Evolutionary conservation across 345 rosid species (phyloP).

Genomic region (Carallia pectinifolia): DNA sequence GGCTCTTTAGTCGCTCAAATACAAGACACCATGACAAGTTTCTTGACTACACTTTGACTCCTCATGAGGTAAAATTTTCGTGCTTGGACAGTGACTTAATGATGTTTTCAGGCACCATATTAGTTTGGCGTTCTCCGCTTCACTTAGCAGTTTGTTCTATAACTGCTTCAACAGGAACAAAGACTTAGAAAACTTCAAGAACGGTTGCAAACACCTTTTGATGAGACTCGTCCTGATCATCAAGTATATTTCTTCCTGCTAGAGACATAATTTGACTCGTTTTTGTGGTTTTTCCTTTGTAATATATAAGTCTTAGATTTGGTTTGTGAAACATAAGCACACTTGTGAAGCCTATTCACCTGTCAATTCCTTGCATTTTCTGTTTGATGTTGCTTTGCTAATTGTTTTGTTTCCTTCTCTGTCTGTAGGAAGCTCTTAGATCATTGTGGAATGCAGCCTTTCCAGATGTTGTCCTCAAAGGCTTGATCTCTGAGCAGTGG

Average conservation of each 20-base stretch:
- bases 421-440: slow-evolving; percentile 73
- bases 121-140: background rate
- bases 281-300: background rate
- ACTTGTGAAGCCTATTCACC: no score
- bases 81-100: background rate
- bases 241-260: slow-evolving; percentile 47
- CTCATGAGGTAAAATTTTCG: slow-evolving; percentile 56
- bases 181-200: slow-evolving; percentile 79
- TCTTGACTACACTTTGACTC: slow-evolving; percentile 51
- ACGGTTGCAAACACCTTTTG: slow-evolving; percentile 67
- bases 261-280: slow-evolving; percentile 2
- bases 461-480: slow-evolving; percentile 60
- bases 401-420: background rate
- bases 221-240: slow-evolving; percentile 82
- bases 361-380: no score
- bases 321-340: no score
- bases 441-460: slow-evolving; percentile 74
- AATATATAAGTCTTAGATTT: background rate
- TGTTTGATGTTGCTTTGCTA: no score
- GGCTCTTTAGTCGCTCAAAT: slow-evolving; percentile 62
- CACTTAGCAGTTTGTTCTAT: slow-evolving; percentile 8
- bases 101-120: background rate
- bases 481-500: slow-evolving; percentile 92
- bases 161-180: slow-evolving; percentile 50
- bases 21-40: slow-evolving; percentile 55